Conservation (phyloP, 148 eudicot genomes). For the Linanthus parryae region DNA sequence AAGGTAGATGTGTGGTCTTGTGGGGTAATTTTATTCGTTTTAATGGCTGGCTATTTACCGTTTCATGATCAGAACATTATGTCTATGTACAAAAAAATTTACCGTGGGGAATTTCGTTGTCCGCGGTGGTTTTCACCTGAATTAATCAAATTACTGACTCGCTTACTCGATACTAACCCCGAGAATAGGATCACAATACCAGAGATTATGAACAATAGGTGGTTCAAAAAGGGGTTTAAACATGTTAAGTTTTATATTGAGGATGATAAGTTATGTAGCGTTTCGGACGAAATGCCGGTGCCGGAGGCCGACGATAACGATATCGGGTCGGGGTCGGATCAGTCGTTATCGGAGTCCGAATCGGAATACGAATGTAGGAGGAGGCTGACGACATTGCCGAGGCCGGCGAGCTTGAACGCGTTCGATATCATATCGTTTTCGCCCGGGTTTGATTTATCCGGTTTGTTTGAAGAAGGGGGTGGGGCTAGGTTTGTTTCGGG, state of each 20-base stretch:
- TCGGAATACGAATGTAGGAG: slow-evolving; percentile 40
- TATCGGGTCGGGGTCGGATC: slow-evolving; percentile 31
- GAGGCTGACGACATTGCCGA: slow-evolving; percentile 38
- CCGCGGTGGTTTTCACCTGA: slow-evolving; percentile 48
- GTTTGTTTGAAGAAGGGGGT: slow-evolving; percentile 68
- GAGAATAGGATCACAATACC: slow-evolving; percentile 49
- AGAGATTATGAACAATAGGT: slow-evolving; percentile 46
- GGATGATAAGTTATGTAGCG: slow-evolving; percentile 52
- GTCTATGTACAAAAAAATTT: slow-evolving; percentile 16
- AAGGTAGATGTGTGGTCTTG: slow-evolving; percentile 17
- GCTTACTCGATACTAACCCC: slow-evolving; percentile 44
- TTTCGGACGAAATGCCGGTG: too few species aligned
- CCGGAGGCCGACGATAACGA: slow-evolving; percentile 19
- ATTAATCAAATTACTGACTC: slow-evolving; percentile 23
- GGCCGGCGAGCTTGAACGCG: slow-evolving; percentile 76
- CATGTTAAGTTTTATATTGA: slow-evolving; percentile 59
- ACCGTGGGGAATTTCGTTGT: slow-evolving; percentile 13
- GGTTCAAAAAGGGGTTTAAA: slow-evolving; percentile 70
- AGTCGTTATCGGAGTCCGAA: slow-evolving; percentile 46
- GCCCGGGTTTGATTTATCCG: slow-evolving; percentile 65
- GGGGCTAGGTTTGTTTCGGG: slow-evolving; percentile 52
- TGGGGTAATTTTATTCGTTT: slow-evolving; percentile 10
- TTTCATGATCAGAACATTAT: slow-evolving; percentile 15
- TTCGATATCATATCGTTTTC: slow-evolving; percentile 77
- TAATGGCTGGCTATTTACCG: slow-evolving; percentile 18